Evolutionary conservation across 352 stramenopile species (phyloP), one percentile per base, ranked within the genome.

Genomic region (Phytophthora parvispora): DNA sequence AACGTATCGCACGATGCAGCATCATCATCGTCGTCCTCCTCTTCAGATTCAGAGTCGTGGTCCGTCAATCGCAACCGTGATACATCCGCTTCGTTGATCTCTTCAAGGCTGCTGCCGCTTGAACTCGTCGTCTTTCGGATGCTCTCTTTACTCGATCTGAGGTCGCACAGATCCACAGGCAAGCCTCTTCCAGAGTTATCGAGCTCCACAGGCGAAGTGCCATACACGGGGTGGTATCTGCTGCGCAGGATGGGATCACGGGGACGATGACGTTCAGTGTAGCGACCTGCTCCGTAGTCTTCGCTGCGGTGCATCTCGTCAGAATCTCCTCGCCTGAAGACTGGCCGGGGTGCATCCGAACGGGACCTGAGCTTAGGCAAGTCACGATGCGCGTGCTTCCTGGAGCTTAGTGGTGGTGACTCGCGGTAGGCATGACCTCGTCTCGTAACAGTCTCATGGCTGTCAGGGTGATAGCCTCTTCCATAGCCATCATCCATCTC

Each of bases 41-140:
- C 55, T 29, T 80, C 75, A 9, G 42, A 49, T 53, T 78, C 72
- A 45, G 52, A 43, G 27, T 75, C 64, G 8, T 53, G 43, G n/a
- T 13, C 13, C n/a, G 27, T 27, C 34, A 66, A 40, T 42, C 20
- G 47, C 10, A 69, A n/a, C 24, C 47, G 47, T 16, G 57, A 74
- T 8, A 72, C 25, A 13, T 49, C 43, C 22, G 43, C 40, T 43
- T 32, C 52, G 36, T 60, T 29, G 7, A 72, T 65, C 22, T 4
- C 51, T 55, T 69, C 73, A 7, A 78, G 53, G 34, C 73, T 79
- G 42, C 72, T 77, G 28, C 64, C 75, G 27, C 68, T 75, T 43
- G 71, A 77, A 28, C 72, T 79, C 27, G 74, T 74, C 13, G 72
- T 76, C 43, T 69, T 78, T 9, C 73, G 50, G 42, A 77, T 77